Conservation (phyloP, 2,329 filamentous ascomycete species). For the Grosmannia huntii region DNA sequence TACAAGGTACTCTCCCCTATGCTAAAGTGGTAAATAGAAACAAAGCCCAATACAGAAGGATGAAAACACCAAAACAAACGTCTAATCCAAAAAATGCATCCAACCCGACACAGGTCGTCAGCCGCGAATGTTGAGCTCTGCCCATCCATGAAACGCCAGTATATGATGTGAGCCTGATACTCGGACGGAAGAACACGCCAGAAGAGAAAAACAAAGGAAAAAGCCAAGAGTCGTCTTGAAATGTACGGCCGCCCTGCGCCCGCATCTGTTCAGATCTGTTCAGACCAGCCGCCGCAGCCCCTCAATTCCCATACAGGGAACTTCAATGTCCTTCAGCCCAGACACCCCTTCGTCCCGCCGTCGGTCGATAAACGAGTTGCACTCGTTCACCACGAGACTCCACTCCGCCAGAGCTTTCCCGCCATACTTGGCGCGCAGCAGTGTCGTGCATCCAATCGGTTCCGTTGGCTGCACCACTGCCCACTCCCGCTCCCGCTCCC, state of each 20-base stretch:
- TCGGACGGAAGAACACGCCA: not conserved
- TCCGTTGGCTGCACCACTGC: slow-evolving; percentile 28
- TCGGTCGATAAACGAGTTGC: slow-evolving; percentile 69
- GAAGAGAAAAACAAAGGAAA: not conserved
- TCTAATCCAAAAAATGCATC: not conserved
- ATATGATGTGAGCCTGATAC: not conserved
- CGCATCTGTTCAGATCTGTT: no score
- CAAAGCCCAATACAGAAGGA: no score
- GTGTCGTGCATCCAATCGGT: slow-evolving; percentile 29
- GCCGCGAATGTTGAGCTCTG: not conserved
- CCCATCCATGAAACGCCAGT: not conserved
- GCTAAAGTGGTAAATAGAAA: no score
- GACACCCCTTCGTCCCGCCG: slow-evolving; percentile 61
- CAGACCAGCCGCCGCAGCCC: slow-evolving; percentile 28
- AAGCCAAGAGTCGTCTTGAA: not conserved
- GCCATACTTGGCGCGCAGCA: slow-evolving; percentile 43
- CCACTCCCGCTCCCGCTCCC: slow-evolving; percentile 12
- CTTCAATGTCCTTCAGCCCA: slow-evolving; percentile 54
- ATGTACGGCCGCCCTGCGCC: not conserved
- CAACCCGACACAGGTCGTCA: not conserved
- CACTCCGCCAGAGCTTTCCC: slow-evolving; percentile 70
- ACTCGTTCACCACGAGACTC: slow-evolving; percentile 61
- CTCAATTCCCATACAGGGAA: slow-evolving; percentile 51
- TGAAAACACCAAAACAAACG: not conserved
- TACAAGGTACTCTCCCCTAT: no score